Conservation (phyloP, 148 eudicot genomes). For the Arbutus unedo region DNA sequence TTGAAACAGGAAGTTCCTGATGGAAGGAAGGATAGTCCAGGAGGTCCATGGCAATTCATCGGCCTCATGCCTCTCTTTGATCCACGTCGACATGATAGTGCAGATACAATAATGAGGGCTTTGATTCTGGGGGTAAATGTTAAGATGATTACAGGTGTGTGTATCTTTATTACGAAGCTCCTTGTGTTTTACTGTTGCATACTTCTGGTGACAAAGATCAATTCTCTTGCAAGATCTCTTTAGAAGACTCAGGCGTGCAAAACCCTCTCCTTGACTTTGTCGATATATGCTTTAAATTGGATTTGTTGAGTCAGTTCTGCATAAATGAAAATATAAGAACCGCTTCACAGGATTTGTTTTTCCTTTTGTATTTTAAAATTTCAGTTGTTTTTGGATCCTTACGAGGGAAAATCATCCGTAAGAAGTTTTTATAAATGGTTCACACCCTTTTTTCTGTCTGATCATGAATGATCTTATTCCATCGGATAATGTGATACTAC, state of each 20-base stretch:
- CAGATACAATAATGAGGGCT: conserved; percentile 53
- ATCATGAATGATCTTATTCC: not conserved
- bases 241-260: too few relatives aligned
- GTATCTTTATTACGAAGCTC: not conserved
- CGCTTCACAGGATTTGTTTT: not conserved
- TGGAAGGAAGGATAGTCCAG: conserved; percentile 40
- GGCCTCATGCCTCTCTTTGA: conserved; percentile 61
- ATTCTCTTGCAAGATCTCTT: too few relatives aligned
- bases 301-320: not conserved
- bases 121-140: conserved; percentile 55
- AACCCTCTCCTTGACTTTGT: too few relatives aligned
- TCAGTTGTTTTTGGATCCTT: not conserved
- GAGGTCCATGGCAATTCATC: conserved; percentile 52
- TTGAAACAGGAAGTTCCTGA: conserved; percentile 50
- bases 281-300: not conserved
- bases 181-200: not conserved
- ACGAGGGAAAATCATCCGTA: not conserved
- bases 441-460: not conserved
- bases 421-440: not conserved
- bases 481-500: not conserved
- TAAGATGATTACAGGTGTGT: conserved; percentile 56
- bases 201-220: not conserved
- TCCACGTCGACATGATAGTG: conserved; percentile 63
- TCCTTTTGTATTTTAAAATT: not conserved
- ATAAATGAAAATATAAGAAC: not conserved